Conservation (phyloP, 257 asterid genomes). For the Primulina eburnea region DNA sequence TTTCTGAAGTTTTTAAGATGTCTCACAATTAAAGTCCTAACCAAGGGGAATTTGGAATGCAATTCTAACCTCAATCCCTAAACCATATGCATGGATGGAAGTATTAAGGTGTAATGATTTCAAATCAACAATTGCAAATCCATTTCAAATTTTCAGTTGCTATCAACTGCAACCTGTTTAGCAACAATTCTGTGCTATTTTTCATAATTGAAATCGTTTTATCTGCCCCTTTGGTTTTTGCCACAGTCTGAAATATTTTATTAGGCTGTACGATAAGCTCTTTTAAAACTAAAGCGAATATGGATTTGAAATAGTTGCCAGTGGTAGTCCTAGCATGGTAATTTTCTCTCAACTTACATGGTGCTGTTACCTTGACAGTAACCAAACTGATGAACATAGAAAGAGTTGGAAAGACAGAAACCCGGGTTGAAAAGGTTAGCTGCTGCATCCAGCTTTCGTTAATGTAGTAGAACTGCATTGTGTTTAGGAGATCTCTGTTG, state of each 20-base stretch:
- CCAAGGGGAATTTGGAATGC: neutral
- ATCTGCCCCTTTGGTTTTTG: neutral
- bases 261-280: neutral
- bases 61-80: too few species aligned
- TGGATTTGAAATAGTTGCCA: neutral
- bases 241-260: neutral
- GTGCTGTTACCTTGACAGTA: conserved; percentile 35
- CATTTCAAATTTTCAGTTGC: neutral
- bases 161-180: neutral
- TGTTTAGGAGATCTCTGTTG: neutral
- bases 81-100: neutral
- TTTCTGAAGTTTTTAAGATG: neutral
- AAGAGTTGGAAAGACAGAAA: conserved; percentile 63
- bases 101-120: neutral
- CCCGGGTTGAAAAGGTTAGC: conserved; percentile 45
- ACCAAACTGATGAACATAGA: conserved; percentile 54
- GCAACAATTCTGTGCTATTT: neutral
- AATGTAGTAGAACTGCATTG: neutral
- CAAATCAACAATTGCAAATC: neutral
- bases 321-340: neutral
- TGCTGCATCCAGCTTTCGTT: neutral
- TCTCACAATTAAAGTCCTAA: neutral
- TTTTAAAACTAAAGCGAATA: neutral
- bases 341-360: conserved; percentile 13
- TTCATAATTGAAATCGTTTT: neutral